Evolutionary conservation across 768 basidiomycete species (phyloP).

Genomic region (Termitomyces eurrhizus): DNA sequence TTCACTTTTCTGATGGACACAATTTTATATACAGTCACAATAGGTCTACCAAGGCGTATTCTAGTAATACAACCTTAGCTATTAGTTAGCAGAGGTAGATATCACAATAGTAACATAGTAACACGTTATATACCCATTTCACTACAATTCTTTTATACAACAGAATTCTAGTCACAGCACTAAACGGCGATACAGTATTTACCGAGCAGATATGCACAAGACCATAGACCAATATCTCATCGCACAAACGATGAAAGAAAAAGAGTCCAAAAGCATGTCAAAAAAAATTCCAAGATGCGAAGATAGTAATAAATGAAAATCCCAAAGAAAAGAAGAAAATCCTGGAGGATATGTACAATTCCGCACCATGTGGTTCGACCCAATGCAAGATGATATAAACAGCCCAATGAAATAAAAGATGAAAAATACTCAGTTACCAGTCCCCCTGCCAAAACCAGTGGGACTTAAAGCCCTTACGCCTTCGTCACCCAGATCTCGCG

Average conservation of each 20-base stretch:
- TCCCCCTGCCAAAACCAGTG: conserved; percentile 18
- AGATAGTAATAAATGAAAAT: background rate
- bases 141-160: background rate
- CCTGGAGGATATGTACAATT: background rate
- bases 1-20: too few relatives aligned
- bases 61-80: too few relatives aligned
- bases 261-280: too few relatives aligned
- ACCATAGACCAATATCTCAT: background rate
- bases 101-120: too few relatives aligned
- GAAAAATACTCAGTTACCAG: background rate
- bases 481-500: conserved; percentile 17
- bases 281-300: conserved; percentile 3
- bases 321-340: background rate
- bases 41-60: too few relatives aligned
- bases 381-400: background rate
- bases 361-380: background rate
- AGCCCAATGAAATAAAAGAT: background rate
- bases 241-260: background rate
- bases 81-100: too few relatives aligned
- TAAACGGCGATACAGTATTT: background rate
- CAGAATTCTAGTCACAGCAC: too few relatives aligned
- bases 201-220: background rate
- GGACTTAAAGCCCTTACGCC: conserved; percentile 21
- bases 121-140: too few relatives aligned
- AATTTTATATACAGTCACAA: too few relatives aligned